These are phyloP conservation scores for Fagopyrum esculentum DNA, from an alignment of 148 eudicot genomes.

Conservation along the genomic window DNA sequence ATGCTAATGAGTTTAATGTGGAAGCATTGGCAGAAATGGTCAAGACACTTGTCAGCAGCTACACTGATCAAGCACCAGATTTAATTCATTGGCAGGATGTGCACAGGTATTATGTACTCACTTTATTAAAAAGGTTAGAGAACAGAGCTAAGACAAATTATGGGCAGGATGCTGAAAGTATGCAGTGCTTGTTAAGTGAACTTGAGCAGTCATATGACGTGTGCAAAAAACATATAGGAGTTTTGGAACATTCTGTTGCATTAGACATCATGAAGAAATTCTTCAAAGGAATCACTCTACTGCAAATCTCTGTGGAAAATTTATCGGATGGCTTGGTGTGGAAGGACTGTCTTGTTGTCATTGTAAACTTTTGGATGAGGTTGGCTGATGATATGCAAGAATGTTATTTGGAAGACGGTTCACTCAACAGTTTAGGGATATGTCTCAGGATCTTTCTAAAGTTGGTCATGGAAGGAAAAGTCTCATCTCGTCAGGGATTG, in stretches of 20 bases:
- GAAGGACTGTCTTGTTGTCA: constrained; percentile 65
- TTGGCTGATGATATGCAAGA: constrained; percentile 60
- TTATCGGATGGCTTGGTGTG: constrained; percentile 32
- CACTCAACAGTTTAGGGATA: constrained; percentile 35
- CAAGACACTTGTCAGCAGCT: constrained; percentile 38
- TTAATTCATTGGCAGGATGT: constrained; percentile 64
- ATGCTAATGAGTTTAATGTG: constrained; percentile 61
- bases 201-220: constrained; percentile 66
- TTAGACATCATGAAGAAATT: constrained; percentile 47
- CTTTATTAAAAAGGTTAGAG: constrained; percentile 45
- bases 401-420: constrained; percentile 34
- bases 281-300: constrained; percentile 50
- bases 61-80: constrained; percentile 31
- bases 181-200: constrained; percentile 47
- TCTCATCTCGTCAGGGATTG: constrained; percentile 66
- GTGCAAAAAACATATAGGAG: constrained; percentile 48
- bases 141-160: constrained; percentile 29
- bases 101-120: constrained; percentile 47
- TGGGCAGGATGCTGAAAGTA: constrained; percentile 41
- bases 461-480: constrained; percentile 44
- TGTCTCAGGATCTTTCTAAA: constrained; percentile 50
- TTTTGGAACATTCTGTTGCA: constrained; percentile 40
- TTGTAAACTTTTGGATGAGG: constrained; percentile 68
- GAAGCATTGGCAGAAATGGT: constrained; percentile 86
- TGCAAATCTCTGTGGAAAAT: constrained; percentile 21